These are phyloP conservation scores for Phytophthora boehmeriae DNA, from an alignment of 352 stramenopile genomes.

Conservation along the genomic window DNA sequence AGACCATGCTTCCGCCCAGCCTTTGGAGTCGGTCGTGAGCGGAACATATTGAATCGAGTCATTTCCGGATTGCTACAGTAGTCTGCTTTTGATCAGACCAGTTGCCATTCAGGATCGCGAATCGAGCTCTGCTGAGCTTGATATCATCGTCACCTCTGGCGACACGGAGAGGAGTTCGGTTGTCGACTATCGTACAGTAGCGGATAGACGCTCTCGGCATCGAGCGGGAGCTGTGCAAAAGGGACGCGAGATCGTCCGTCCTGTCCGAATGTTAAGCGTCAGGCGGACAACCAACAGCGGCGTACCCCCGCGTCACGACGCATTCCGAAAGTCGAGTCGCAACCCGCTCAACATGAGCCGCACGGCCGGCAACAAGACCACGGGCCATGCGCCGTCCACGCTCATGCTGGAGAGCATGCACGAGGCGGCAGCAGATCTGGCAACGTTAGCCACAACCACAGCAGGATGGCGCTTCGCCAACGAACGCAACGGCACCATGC, in stretches of 20 bases:
- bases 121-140: background rate
- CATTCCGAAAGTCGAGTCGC: constrained; percentile 50
- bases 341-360: constrained; percentile 57
- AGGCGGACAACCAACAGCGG: constrained; percentile 10
- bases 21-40: background rate
- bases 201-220: background rate
- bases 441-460: constrained; percentile 46
- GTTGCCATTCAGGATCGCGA: background rate
- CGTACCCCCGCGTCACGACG: constrained; percentile 13
- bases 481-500: constrained; percentile 55
- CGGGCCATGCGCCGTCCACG: constrained; percentile 56
- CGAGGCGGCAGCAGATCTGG: constrained; percentile 61
- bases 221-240: constrained; percentile 21
- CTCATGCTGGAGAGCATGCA: constrained; percentile 71
- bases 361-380: constrained; percentile 50
- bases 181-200: constrained; percentile 19
- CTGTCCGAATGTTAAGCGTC: constrained; percentile 39
- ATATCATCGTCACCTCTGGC: background rate
- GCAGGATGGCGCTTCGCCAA: constrained; percentile 56
- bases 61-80: background rate
- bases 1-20: background rate
- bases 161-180: background rate
- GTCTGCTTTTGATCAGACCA: too few relatives aligned
- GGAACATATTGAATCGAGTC: background rate
- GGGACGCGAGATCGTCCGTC: constrained; percentile 29